Conservation (phyloP, 139 green algal genomes). For the Coelastrella sp. region DNA sequence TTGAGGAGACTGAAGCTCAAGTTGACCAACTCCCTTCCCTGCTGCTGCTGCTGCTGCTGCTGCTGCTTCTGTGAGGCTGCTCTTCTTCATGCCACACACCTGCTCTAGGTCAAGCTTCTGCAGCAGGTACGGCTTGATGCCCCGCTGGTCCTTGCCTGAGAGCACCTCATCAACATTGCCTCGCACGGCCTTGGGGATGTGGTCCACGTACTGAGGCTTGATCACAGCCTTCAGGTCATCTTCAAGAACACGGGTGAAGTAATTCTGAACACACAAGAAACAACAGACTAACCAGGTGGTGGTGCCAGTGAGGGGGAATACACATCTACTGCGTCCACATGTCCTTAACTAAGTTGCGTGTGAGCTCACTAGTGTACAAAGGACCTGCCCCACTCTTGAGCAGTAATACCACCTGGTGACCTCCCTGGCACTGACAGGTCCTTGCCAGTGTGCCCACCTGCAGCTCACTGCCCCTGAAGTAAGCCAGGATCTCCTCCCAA, state of each 20-base stretch:
- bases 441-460: conserved; percentile 42
- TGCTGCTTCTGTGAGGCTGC: neutral
- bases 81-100: conserved; percentile 58
- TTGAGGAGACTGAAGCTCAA: too few species aligned
- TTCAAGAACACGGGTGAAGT: conserved; percentile 97
- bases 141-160: conserved; percentile 87
- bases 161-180: conserved; percentile 91
- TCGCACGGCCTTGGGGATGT: conserved; percentile 97
- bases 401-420: too few species aligned
- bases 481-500: conserved; percentile 97
- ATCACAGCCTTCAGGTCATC: conserved; percentile 91
- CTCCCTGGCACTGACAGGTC: too few species aligned
- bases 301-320: neutral
- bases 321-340: too few species aligned
- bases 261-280: conserved; percentile 83
- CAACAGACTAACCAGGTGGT: neutral
- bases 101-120: conserved; percentile 86
- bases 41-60: neutral
- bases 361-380: too few species aligned
- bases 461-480: conserved; percentile 97
- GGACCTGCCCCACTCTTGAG: too few species aligned
- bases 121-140: conserved; percentile 74
- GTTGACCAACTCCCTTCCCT: neutral
- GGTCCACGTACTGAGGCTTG: conserved; percentile 85
- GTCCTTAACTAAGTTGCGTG: too few species aligned